Conservation (phyloP, 2,329 filamentous ascomycete genomes). For the Paecilomyces variotii region DNA sequence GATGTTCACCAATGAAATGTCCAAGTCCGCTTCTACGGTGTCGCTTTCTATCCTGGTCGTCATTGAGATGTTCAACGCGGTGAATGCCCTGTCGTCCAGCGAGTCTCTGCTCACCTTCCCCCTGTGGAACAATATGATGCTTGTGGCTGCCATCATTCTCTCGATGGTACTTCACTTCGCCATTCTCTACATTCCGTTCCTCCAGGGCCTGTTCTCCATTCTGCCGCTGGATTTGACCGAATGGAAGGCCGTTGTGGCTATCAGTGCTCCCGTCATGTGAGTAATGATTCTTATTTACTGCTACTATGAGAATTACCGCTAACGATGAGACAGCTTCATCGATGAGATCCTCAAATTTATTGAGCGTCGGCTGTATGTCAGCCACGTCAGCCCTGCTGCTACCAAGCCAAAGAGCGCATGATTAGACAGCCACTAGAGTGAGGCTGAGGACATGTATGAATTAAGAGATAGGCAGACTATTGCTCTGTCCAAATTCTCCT, state of each 20-base stretch:
- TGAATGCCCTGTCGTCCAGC: constrained; percentile 93
- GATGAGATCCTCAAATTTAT: constrained; percentile 76
- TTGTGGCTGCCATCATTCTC: constrained; percentile 86
- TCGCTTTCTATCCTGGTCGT: constrained; percentile 87
- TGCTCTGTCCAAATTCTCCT: neutral
- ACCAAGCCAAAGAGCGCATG: constrained; percentile 30
- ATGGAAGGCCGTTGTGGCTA: constrained; percentile 83
- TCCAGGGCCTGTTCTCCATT: constrained; percentile 86
- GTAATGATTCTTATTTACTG: constrained; percentile 27
- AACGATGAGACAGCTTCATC: constrained; percentile 51
- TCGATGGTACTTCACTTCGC: constrained; percentile 95
- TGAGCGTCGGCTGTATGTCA: constrained; percentile 59
- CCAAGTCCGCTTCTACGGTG: constrained; percentile 85
- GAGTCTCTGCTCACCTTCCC: constrained; percentile 89
- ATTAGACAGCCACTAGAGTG: neutral
- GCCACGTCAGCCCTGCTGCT: constrained; percentile 16
- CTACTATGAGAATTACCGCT: constrained; percentile 8
- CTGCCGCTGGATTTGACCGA: constrained; percentile 76
- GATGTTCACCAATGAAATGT: constrained; percentile 81
- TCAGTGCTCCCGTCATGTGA: constrained; percentile 90
- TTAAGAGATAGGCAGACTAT: neutral
- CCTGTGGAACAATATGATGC: constrained; percentile 97
- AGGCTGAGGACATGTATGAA: neutral
- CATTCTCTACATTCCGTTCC: constrained; percentile 81
- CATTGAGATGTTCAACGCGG: constrained; percentile 99